Evolutionary conservation across 495 filamentous ascomycete genomes (phyloP).

Genomic region (Penicillium diatomitis): DNA sequence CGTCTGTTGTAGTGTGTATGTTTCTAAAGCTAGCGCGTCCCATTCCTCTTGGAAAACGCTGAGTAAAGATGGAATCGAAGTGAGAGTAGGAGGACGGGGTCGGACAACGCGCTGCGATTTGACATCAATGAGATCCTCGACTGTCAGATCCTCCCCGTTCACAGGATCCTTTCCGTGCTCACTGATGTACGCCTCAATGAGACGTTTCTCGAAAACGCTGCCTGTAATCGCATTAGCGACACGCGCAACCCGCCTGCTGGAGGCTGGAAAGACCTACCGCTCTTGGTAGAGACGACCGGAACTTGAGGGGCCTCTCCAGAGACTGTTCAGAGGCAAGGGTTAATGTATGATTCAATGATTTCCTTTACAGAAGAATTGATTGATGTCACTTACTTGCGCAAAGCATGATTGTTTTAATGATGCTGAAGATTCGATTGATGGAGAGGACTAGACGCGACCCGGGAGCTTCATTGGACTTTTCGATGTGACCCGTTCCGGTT

Average conservation of each 20-base stretch:
- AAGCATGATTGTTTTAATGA: slow-evolving; percentile 43
- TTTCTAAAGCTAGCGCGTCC: slow-evolving; percentile 87
- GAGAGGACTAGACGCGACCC: slow-evolving; percentile 22
- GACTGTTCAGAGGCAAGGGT: slow-evolving; percentile 45
- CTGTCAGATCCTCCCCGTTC: slow-evolving; percentile 77
- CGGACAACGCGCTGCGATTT: slow-evolving; percentile 73
- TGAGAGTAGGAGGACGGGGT: slow-evolving; percentile 87
- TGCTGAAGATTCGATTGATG: slow-evolving; percentile 20
- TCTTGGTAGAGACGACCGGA: slow-evolving; percentile 90
- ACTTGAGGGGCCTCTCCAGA: slow-evolving; percentile 94
- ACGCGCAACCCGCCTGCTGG: slow-evolving; percentile 1
- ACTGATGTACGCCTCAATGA: slow-evolving; percentile 89
- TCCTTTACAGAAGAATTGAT: background rate
- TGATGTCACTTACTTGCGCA: slow-evolving; percentile 57
- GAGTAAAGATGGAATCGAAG: slow-evolving; percentile 92
- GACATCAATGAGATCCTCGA: slow-evolving; percentile 79
- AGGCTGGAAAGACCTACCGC: slow-evolving; percentile 50
- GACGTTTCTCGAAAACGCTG: slow-evolving; percentile 84
- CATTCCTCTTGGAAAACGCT: slow-evolving; percentile 97
- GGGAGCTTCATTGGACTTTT: slow-evolving; percentile 35
- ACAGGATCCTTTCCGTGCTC: slow-evolving; percentile 93
- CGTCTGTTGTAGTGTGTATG: slow-evolving; percentile 80
- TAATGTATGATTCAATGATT: slow-evolving; percentile 1
- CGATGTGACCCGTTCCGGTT: slow-evolving; percentile 28
- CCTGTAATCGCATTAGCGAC: slow-evolving; percentile 42